phyloP scores from a whole-genome alignment of 192 early-diverging fungal genomes.

The Neocallimastix lanati region DNA sequence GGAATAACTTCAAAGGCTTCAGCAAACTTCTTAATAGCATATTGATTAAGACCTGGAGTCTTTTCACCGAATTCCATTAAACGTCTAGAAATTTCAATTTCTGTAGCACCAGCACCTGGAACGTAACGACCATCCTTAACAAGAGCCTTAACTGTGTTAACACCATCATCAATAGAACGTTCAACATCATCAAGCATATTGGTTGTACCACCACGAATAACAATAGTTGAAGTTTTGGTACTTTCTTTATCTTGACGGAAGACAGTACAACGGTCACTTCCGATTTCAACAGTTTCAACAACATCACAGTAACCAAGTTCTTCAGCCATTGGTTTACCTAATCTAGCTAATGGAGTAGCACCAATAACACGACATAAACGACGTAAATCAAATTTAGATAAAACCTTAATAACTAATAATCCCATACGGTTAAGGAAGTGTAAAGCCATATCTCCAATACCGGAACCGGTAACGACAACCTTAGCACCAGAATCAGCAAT shows the following conservation, averaged over 20 bases:
- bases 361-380: conserved; percentile 82
- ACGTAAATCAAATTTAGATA: conserved; percentile 92
- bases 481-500: conserved; percentile 78
- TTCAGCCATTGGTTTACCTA: conserved; percentile 73
- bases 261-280: conserved; percentile 91
- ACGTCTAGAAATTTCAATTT: conserved; percentile 76
- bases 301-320: conserved; percentile 97
- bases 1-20: conserved; percentile 89
- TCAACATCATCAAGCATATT: conserved; percentile 94
- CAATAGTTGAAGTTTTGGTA: conserved; percentile 81
- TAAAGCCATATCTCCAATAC: conserved; percentile 79
- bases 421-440: conserved; percentile 86
- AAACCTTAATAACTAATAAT: conserved; percentile 74
- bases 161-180: conserved; percentile 94
- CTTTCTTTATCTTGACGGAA: conserved; percentile 76
- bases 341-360: conserved; percentile 76
- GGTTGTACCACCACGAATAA: conserved; percentile 85
- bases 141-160: conserved; percentile 87
- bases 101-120: conserved; percentile 81
- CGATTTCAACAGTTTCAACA: conserved; percentile 91
- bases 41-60: conserved; percentile 88
- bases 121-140: conserved; percentile 68
- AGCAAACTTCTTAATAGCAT: conserved; percentile 88
- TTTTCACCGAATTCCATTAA: conserved; percentile 63
- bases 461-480: conserved; percentile 75